Base-by-base conservation (phyloP, 2,329 filamentous ascomycete species). In the Arthroderma sp. region DNA sequence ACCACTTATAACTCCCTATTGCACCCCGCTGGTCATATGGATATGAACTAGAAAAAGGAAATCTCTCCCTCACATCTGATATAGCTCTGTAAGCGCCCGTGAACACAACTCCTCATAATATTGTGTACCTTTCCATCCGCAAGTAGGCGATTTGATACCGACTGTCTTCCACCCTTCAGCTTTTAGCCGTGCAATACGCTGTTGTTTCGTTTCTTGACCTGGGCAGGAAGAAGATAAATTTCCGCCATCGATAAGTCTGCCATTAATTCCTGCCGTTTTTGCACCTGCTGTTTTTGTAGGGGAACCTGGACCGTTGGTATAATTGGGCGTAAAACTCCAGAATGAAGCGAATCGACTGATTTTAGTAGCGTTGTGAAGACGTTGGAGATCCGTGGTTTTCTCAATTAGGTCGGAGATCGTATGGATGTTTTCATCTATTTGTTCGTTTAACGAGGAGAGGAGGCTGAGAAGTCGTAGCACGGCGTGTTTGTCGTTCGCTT, bases 31-130 rank as follows among this genome's bases (percentile, higher is more conserved):
- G 15, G 15, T 22, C 15, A 22, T 22, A 22, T 22, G 15, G 15
- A 22, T 22, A 22, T 22, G 3, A 22, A 22, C 15, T 22, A 22
- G n/a, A 22, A 22, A 22, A 22, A 22, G 15, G 15, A 22, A 22
- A 22, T 22, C 1, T 22, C 15, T 22, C 15, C 15, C 15, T 22
- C 15, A 22, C 15, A 3, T 22, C 8, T 58, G 49, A 48, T 58
- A 59, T 37, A 66, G 48, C 47, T 68, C 65, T 6, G 53, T 58
- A 56, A 68, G 45, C 3, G 62, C 59, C 42, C 55, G 51, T 28
- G 50, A 54, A 39, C 66, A 67, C 15, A 64, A 54, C 4, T 54
- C 51, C 40, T 60, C 52, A 47, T 68, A 68, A 43, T 64, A 63
- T 29, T 56, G 55, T 9, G 53, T 44, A 1, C 59, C 63, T 44